Base-by-base conservation (phyloP, 2,329 filamentous ascomycete species). In the Penicillium thymicola region DNA sequence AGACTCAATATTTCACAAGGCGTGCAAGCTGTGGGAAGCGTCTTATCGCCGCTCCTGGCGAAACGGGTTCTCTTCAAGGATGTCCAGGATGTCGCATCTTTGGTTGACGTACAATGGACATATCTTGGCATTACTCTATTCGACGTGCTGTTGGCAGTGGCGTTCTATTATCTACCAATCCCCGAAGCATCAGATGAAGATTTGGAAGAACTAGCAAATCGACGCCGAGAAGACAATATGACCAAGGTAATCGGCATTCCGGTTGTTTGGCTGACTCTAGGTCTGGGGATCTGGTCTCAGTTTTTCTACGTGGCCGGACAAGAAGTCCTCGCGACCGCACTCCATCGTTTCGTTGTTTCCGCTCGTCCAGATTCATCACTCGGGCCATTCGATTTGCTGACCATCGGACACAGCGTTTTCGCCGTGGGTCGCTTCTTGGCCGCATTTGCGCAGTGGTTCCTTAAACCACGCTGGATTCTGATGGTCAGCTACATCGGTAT, bases 61-160 rank as follows among this genome's bases (percentile, higher is more conserved):
- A 77, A 81, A 55, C 81, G 81, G 52, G 83, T 84, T 0, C 76
- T 87, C 28, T 85, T 86, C 71, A 78, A 75, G 36, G 68, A 71
- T n/a, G 73, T 78, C 2, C 68, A 68, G 5, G 73, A 81, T 54
- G 80, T 81, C 0, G 74, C 78, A 0, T 80, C 78, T 10, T 68
- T 87, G 27, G 81, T 86, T 54, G 78, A 84, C 53, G 83, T 85
- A 1, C 85, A 87, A 66, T 87, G 84, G 83, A 80, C 84, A 0
- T 87, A 87, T 58, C 79, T 87, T 3, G 85, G 82, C 8, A 86
- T 87, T 55, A 79, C 83, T 1, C 76, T 87, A 13, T 85, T 86
- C 63, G 84, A 82, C 28, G 76, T 85, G 45, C 69, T 81, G 4
- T 74, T 87, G 13, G 84, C 84, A 1, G 75, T 86, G 10, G 76